Percentiles rank a stretch among this genome's conserved stretches.
Evolutionary conservation across 257 asterid species (phyloP).

Genomic region (Fraxinus anomala): DNA sequence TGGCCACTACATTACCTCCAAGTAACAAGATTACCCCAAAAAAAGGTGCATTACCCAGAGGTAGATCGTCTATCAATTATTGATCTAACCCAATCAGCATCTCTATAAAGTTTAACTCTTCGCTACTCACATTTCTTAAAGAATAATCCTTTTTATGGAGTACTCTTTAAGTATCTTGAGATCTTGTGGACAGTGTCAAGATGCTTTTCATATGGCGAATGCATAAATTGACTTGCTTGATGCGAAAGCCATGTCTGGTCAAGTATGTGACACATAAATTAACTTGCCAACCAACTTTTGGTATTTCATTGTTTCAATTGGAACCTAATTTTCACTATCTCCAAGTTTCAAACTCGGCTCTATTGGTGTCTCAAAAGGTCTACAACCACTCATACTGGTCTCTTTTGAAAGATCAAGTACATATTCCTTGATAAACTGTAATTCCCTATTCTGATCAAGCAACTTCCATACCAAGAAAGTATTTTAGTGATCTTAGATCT

Average conservation of each 20-base stretch:
- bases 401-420: background rate
- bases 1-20: background rate
- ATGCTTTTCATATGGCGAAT: background rate
- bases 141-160: background rate
- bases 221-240: background rate
- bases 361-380: background rate
- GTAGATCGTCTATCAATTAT: background rate
- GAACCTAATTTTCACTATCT: background rate
- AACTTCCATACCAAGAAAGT: background rate
- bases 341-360: background rate
- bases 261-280: background rate
- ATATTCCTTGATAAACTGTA: background rate
- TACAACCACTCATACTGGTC: background rate
- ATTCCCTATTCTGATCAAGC: background rate
- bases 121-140: background rate
- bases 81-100: background rate
- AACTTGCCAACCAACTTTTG: background rate
- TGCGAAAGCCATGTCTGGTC: background rate
- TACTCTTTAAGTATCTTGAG: background rate
- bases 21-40: background rate
- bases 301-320: background rate
- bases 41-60: background rate
- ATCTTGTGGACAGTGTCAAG: background rate
- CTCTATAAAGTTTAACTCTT: background rate
- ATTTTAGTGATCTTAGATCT: background rate